phyloP scores from a whole-genome alignment of 148 eudicot genomes.

The Selenicereus undatus region DNA sequence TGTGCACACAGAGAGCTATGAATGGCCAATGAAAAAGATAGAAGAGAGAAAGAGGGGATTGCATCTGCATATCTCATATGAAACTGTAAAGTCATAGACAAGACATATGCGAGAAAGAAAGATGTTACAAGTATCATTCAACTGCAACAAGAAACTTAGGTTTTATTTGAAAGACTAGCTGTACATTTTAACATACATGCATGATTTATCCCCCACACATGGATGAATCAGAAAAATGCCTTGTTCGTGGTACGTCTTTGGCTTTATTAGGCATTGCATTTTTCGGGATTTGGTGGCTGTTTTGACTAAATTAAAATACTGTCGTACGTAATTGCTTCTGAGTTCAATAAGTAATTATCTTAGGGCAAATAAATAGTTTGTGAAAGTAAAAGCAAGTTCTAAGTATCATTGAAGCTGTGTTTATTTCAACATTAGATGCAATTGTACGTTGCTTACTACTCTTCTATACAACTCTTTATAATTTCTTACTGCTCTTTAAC shows the following conservation, averaged over 20 bases:
- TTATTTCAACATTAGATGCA: too few species aligned
- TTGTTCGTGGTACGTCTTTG: background rate
- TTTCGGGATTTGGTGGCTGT: too few species aligned
- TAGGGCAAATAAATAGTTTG: too few species aligned
- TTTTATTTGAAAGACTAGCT: background rate
- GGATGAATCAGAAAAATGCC: background rate
- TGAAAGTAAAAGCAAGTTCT: too few species aligned
- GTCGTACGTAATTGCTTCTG: too few species aligned
- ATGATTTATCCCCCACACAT: background rate
- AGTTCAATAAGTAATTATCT: too few species aligned
- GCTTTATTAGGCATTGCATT: background rate
- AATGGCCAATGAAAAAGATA: background rate
- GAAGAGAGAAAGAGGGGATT: background rate
- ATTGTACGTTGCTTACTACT: too few species aligned
- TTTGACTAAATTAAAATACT: too few species aligned
- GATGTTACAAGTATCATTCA: conserved; percentile 19
- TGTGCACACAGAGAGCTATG: background rate
- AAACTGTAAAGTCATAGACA: conserved; percentile 19
- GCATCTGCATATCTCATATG: conserved; percentile 13
- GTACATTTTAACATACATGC: conserved; percentile 2
- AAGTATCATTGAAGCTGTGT: too few species aligned
- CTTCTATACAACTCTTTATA: too few species aligned
- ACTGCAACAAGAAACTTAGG: background rate
- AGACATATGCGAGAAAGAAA: conserved; percentile 19
- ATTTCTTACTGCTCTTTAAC: too few species aligned